These are phyloP conservation scores for Aspergillus sparsus DNA, from an alignment of 495 filamentous ascomycete genomes.

Conservation along the genomic window DNA sequence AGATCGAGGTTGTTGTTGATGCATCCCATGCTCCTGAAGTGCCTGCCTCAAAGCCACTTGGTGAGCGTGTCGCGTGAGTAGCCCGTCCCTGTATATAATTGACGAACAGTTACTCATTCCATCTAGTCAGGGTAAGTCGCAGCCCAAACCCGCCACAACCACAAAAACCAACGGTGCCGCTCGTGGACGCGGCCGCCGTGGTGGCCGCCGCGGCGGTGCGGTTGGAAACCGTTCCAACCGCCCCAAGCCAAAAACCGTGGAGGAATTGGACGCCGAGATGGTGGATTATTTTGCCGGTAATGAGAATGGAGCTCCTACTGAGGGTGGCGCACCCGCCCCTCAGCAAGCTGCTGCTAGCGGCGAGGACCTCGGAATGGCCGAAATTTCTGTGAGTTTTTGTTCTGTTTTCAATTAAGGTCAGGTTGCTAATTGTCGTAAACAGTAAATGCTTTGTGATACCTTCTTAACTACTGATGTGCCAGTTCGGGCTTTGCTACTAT, in stretches of 20 bases:
- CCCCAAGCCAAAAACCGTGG: constrained; percentile 81
- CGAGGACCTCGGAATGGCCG: constrained; percentile 55
- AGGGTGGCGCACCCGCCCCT: constrained; percentile 42
- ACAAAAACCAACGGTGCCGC: constrained; percentile 56
- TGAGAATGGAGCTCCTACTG: constrained; percentile 40
- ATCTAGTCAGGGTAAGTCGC: constrained; percentile 64
- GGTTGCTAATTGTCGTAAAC: constrained; percentile 1
- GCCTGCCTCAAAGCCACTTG: constrained; percentile 70
- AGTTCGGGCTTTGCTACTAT: constrained; percentile 9
- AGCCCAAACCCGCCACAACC: constrained; percentile 81
- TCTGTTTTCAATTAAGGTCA: not conserved
- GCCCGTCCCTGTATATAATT: not conserved
- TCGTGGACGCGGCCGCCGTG: constrained; percentile 51
- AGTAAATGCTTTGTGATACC: constrained; percentile 30
- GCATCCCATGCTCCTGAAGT: constrained; percentile 67
- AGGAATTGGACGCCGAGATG: constrained; percentile 95
- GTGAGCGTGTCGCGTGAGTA: constrained; percentile 79
- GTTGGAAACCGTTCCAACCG: constrained; percentile 56
- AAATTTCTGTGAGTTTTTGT: constrained; percentile 46
- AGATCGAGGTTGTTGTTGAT: constrained; percentile 87
- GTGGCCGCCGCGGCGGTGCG: constrained; percentile 52
- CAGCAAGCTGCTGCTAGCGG: constrained; percentile 36
- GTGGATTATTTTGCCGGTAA: constrained; percentile 72
- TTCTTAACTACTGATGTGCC: constrained; percentile 13
- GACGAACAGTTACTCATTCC: constrained; percentile 19